Evolutionary conservation across 2,329 filamentous ascomycete species (phyloP), one percentile per base, ranked within the genome.

Genomic region (Sporothrix euskadiensis): DNA sequence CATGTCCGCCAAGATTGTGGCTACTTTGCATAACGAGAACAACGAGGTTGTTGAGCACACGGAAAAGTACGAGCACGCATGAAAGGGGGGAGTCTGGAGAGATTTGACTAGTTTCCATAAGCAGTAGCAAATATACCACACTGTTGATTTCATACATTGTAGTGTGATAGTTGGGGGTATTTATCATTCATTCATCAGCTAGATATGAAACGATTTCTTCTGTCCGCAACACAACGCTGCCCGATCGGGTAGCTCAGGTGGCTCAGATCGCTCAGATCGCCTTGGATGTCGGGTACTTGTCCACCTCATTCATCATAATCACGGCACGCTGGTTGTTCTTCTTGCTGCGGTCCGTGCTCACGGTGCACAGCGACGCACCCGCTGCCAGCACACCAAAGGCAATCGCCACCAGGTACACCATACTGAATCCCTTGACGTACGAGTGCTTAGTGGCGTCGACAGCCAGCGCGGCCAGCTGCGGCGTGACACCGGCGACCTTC

Each of bases 391-490:
- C 77, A 6, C 79, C 79, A 76, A 81, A 80, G 2, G 77, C 79
- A 74, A 81, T 80, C 1, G 80, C 79, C 12, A 79, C 77, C 26
- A 81, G 72, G 76, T 80, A 81, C 22, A 80, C 79, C 6, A 80
- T 78, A 41, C 77, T 78, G 73, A 82, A 82, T 0, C 78, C 79
- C 35, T 80, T 75, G 1, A 82, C 80, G 75, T 82, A 82, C 5
- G 79, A 77, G 63, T 77, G 75, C 74, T 79, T 76, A 8, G 80
- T 79, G 10, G 81, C 80, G 4, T 76, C 69, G 16, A 78, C 75
- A 22, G 79, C 79, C 19, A 77, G 76, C 6, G 75, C 72, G 8
- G 79, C 76, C 0, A 79, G 77, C 26, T 76, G 74, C 10, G 78
- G 78, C 1, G 79, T 80, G 0, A 77, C 77, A 8, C 79, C 78